A percentile compares a stretch with the other conserved stretches of the same genome.
Conservation (phyloP, 140 eudicot species). For the Flaveria floridana region DNA sequence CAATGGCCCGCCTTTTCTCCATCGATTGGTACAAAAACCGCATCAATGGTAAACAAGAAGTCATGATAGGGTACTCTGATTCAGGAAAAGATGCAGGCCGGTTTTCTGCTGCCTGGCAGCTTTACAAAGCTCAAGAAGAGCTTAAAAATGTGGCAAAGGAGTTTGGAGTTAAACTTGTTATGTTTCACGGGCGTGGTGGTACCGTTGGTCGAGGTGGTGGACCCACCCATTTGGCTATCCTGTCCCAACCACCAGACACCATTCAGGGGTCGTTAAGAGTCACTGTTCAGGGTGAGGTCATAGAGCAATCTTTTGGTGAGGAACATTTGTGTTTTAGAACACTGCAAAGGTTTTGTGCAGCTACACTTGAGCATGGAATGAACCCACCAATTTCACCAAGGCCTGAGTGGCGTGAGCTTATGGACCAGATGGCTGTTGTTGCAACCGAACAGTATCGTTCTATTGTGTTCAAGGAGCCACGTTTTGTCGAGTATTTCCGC, state of each 20-base stretch:
- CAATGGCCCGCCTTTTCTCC: slow-evolving; percentile 87
- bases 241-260: slow-evolving; percentile 96
- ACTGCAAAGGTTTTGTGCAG: slow-evolving; percentile 89
- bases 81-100: slow-evolving; percentile 98
- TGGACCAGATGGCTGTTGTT: slow-evolving; percentile 83
- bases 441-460: slow-evolving; percentile 84
- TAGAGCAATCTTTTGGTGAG: slow-evolving; percentile 96
- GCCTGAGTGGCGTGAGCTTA: slow-evolving; percentile 90
- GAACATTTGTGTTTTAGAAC: slow-evolving; percentile 95
- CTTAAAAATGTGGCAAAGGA: slow-evolving; percentile 85
- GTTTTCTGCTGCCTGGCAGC: slow-evolving; percentile 94
- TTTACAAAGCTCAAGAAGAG: slow-evolving; percentile 97
- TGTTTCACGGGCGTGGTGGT: slow-evolving; percentile 99
- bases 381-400: slow-evolving; percentile 88
- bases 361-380: slow-evolving; percentile 99
- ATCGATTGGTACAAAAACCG: slow-evolving; percentile 88
- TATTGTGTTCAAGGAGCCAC: slow-evolving; percentile 57
- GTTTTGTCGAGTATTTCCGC: slow-evolving; percentile 98
- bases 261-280: slow-evolving; percentile 88
- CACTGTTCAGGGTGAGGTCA: slow-evolving; percentile 98
- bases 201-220: slow-evolving; percentile 99
- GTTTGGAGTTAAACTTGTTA: slow-evolving; percentile 79
- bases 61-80: slow-evolving; percentile 97
- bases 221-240: slow-evolving; percentile 93
- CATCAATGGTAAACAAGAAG: slow-evolving; percentile 90